Base-by-base conservation (phyloP, 208 protist species). In the Angomonas deanei region DNA sequence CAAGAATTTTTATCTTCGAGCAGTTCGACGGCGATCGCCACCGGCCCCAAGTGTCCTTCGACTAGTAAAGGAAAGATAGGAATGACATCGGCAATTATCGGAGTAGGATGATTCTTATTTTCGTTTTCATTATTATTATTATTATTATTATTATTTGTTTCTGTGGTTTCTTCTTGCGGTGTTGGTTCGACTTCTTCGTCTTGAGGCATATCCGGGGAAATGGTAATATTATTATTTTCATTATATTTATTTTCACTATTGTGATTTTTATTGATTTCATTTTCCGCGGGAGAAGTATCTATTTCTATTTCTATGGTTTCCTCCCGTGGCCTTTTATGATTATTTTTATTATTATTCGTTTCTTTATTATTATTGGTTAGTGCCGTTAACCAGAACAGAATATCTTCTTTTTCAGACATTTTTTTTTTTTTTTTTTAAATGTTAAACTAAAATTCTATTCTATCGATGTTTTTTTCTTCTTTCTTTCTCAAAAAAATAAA, bases 361-460 rank as follows among this genome's bases (percentile, higher is more conserved):
- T 58, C 33, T 42, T 42, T 42, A 42, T 42, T 42, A 42, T 42
- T 42, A 42, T 42, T 42, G 36, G 36, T 42, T 42, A 42, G 36
- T 42, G 15, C 36, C 15, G 15, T 42, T 42, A 42, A n/a, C 15
- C 11, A 15, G 36, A 42, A 15, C 8, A 42, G 15, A 42, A 42
- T 42, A n/a, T n/a, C n/a, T n/a, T n/a, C n/a, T n/a, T n/a, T n/a
- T n/a, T n/a, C n/a, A n/a, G n/a, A n/a, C n/a, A n/a, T n/a, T n/a
- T n/a, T n/a, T n/a, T n/a, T n/a, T n/a, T n/a, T n/a, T n/a, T n/a
- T n/a, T n/a, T n/a, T n/a, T n/a, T n/a, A n/a, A n/a, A n/a, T n/a
- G n/a, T n/a, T n/a, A n/a, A n/a, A n/a, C n/a, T n/a, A n/a, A n/a
- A n/a, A n/a, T n/a, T n/a, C n/a, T n/a, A n/a, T n/a, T n/a, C n/a